phyloP scores from a whole-genome alignment of 345 rosid species.

The Gossypium australe region DNA sequence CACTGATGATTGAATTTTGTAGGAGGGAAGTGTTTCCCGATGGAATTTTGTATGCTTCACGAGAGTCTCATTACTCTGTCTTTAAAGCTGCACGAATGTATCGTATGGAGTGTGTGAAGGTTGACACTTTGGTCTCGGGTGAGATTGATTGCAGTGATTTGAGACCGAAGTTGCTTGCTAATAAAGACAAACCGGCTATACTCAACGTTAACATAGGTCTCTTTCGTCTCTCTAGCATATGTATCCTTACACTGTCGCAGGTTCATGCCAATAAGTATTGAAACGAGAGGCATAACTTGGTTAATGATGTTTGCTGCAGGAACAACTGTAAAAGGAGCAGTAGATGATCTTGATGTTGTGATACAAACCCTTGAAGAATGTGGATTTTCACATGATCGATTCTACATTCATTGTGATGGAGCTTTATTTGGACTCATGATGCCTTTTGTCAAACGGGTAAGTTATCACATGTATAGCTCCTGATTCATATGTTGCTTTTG shows the following conservation, averaged over 20 bases:
- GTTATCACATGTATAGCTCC: conserved; percentile 14
- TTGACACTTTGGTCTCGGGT: conserved; percentile 66
- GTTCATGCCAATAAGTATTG: neutral
- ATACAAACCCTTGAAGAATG: conserved; percentile 80
- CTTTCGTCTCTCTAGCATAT: conserved; percentile 3
- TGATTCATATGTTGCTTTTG: neutral
- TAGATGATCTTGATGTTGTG: conserved; percentile 92
- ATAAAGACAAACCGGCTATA: conserved; percentile 91
- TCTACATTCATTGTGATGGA: conserved; percentile 97
- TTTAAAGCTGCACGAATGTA: conserved; percentile 98
- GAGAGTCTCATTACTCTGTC: conserved; percentile 83
- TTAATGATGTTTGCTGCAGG: conserved; percentile 34
- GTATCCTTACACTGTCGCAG: neutral
- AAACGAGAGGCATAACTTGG: neutral
- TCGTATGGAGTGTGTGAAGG: conserved; percentile 80
- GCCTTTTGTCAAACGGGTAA: conserved; percentile 90
- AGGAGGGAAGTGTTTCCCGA: conserved; percentile 93
- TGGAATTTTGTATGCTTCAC: conserved; percentile 84
- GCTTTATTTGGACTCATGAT: conserved; percentile 98
- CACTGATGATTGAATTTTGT: conserved; percentile 8
- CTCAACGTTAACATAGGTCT: conserved; percentile 88
- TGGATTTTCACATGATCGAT: conserved; percentile 69
- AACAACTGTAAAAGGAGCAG: conserved; percentile 97
- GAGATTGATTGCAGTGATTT: conserved; percentile 88
- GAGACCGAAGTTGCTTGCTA: conserved; percentile 52